Percentiles rank a stretch among this genome's conserved stretches.
Conservation (phyloP, 2,329 filamentous ascomycete species). For the Tolypocladium nubicola region DNA sequence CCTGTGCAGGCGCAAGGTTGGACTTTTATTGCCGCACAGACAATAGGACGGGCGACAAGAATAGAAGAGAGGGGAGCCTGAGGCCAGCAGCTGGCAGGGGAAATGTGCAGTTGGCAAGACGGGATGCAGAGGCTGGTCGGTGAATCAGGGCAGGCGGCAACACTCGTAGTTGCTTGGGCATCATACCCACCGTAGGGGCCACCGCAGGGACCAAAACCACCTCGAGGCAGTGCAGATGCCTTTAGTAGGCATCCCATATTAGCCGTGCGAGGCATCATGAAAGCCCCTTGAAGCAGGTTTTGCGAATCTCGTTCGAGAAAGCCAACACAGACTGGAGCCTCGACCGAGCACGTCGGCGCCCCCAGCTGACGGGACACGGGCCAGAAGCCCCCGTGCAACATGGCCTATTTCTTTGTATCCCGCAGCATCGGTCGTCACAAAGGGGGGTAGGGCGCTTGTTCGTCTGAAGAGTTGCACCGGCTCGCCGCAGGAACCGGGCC, state of each 20-base stretch:
- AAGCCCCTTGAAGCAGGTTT: too few species aligned
- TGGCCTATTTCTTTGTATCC: not conserved
- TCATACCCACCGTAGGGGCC: not conserved
- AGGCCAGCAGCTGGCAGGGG: not conserved
- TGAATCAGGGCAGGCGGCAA: not conserved
- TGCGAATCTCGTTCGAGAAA: not conserved
- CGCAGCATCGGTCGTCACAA: not conserved
- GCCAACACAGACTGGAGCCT: not conserved
- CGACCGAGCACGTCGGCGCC: not conserved
- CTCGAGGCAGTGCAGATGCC: not conserved
- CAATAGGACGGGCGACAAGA: not conserved
- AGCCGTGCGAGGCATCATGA: too few species aligned
- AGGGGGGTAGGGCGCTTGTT: not conserved
- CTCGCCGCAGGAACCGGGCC: not conserved
- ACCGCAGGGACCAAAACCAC: not conserved
- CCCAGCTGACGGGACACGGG: not conserved
- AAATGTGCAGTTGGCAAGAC: not conserved
- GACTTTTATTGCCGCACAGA: not conserved
- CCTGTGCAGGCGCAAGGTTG: not conserved
- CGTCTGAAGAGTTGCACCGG: not conserved
- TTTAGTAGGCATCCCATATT: too few species aligned
- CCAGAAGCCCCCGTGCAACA: not conserved
- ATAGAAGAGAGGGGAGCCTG: not conserved
- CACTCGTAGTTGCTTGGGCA: not conserved
- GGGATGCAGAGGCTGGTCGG: not conserved